A percentile compares a stretch with the other conserved stretches of the same genome.
Evolutionary conservation across 2,329 filamentous ascomycete genomes (phyloP).

Genomic region (Scedosporium apiospermum): DNA sequence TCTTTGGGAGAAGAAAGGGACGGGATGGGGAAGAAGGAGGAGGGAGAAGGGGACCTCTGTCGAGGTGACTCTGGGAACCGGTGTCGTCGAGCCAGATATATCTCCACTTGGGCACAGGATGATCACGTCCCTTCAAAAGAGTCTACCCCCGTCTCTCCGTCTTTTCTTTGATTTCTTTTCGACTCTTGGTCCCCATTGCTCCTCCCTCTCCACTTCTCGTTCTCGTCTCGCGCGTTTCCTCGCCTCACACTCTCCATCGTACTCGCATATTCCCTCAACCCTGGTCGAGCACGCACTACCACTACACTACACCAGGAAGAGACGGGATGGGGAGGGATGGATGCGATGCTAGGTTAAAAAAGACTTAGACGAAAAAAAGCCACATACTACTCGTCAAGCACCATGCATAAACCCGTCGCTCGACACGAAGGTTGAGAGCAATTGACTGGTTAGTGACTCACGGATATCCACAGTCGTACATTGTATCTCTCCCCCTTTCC

Average conservation of each 20-base stretch:
- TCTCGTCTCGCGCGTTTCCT: not conserved
- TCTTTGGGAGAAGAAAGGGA: not conserved
- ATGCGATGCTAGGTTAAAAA: not conserved
- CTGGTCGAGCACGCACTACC: not conserved
- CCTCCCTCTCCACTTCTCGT: too few species aligned
- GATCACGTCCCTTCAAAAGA: not conserved
- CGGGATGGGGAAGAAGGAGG: not conserved
- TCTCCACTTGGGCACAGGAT: not conserved
- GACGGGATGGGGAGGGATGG: not conserved
- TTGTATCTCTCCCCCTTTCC: not conserved
- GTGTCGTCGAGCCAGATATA: slow-evolving; percentile 5
- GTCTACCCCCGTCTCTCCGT: not conserved
- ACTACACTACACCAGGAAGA: not conserved
- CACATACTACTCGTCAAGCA: not conserved
- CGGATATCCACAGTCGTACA: not conserved
- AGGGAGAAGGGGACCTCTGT: not conserved
- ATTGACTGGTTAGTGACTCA: slow-evolving; percentile 4
- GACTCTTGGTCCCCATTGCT: too few species aligned
- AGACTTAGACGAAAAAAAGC: not conserved
- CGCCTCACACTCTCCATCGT: not conserved
- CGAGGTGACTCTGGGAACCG: slow-evolving; percentile 1
- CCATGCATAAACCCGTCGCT: slow-evolving; percentile 1
- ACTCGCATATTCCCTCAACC: not conserved
- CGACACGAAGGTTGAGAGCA: not conserved
- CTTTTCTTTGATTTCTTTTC: not conserved